Evolutionary conservation across 257 asterid genomes (phyloP).

Genomic region (Lycium ferocissimum): DNA sequence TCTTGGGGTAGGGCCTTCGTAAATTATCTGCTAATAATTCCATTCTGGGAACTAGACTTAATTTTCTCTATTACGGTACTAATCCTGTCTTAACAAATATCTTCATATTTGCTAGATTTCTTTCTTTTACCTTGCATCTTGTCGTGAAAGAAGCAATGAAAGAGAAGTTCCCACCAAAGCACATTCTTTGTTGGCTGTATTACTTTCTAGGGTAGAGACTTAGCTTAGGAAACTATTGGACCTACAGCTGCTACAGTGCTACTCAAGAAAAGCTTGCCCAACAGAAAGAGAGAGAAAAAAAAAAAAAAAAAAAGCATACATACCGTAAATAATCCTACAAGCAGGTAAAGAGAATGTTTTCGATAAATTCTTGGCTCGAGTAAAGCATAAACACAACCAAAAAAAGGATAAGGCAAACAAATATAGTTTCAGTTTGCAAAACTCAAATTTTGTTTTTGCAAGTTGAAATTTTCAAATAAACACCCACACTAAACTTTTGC

Average conservation of each 20-base stretch:
- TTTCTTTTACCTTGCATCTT: neutral
- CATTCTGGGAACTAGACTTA: neutral
- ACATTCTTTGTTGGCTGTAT: neutral
- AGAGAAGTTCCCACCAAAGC: neutral
- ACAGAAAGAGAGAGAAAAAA: neutral
- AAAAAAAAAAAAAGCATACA: no score
- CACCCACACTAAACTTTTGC: neutral
- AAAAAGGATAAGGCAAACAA: neutral
- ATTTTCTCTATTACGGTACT: neutral
- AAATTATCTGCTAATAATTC: no score
- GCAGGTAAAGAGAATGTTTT: no score
- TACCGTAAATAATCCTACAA: no score
- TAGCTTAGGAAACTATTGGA: neutral
- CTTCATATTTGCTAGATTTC: neutral
- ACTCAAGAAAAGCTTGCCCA: neutral
- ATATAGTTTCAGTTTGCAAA: neutral
- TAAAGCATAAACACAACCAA: no score
- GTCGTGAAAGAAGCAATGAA: neutral
- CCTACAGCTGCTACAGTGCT: neutral
- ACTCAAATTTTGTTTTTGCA: neutral
- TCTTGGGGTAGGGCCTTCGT: no score
- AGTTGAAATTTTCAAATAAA: no score
- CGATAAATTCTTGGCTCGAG: no score
- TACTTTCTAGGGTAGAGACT: neutral
- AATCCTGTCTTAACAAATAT: no score